Percentiles rank a stretch among this genome's conserved stretches.
Evolutionary conservation across 306 rosid genomes (phyloP).

Genomic region (Begonia peltatifolia): DNA sequence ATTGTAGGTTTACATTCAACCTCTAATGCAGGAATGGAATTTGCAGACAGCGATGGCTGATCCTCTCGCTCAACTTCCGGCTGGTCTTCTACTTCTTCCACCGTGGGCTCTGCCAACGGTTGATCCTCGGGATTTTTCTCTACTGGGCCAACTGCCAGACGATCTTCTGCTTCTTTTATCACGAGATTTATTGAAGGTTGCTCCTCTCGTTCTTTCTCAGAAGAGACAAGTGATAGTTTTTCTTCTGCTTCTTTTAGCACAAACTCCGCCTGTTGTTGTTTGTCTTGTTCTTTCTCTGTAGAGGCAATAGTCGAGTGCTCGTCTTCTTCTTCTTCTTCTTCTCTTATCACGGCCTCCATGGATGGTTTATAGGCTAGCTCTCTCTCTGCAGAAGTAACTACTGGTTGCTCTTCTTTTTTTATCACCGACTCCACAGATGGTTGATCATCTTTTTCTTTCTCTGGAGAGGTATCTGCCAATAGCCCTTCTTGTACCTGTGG

Average conservation of each 20-base stretch:
- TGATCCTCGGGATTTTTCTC: no score
- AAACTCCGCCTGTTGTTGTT: no score
- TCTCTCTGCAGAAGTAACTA: neutral
- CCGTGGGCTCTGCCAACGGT: neutral
- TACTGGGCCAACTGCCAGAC: no score
- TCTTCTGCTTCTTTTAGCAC: no score
- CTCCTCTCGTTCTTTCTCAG: no score
- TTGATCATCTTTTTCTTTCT: slow-evolving; percentile 6
- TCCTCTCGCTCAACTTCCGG: neutral
- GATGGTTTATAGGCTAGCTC: slow-evolving; percentile 1
- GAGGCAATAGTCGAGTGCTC: neutral
- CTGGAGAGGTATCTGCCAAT: neutral
- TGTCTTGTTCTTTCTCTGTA: neutral
- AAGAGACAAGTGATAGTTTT: no score
- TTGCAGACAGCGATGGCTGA: no score
- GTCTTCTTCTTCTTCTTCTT: neutral
- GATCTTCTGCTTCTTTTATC: slow-evolving; percentile 3
- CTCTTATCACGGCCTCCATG: neutral
- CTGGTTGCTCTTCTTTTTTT: slow-evolving; percentile 3
- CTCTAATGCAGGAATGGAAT: no score
- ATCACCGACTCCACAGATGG: neutral
- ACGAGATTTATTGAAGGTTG: no score
- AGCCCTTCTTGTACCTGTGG: neutral
- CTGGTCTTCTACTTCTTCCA: slow-evolving; percentile 1
- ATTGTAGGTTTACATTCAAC: neutral